Percentiles rank a stretch among this genome's conserved stretches.
Evolutionary conservation across 805 yeast genomes (phyloP).

Genomic region (Wickerhamiella slavikovae): DNA sequence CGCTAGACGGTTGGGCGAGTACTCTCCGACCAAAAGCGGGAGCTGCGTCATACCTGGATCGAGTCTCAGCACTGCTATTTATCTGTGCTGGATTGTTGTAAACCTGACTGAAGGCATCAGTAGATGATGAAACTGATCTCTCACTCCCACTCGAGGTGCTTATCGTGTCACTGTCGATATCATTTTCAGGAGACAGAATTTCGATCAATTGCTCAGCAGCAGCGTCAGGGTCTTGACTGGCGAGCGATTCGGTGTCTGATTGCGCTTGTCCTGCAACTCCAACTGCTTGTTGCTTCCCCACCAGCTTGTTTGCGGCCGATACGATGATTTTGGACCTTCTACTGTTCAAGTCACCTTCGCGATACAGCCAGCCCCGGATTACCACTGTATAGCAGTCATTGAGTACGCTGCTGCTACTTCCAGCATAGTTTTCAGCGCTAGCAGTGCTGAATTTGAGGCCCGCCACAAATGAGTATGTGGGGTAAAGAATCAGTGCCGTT

Average conservation of each 20-base stretch:
- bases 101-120: no score
- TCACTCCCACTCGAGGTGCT: no score
- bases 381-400: background rate
- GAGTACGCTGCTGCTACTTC: no score
- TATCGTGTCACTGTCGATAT: background rate
- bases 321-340: constrained; percentile 40
- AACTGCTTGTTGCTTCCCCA: constrained; percentile 7
- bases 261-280: no score
- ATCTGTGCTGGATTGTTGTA: no score
- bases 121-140: no score
- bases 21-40: no score
- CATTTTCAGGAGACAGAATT: background rate
- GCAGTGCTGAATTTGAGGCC: constrained; percentile 4
- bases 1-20: no score
- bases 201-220: constrained; percentile 3
- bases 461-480: constrained; percentile 3
- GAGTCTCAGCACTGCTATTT: no score
- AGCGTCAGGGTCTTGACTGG: constrained; percentile 4
- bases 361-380: constrained; percentile 48
- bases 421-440: background rate
- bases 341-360: constrained; percentile 51
- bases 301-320: constrained; percentile 12
- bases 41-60: no score
- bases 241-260: constrained; percentile 4
- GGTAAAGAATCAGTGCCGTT: constrained; percentile 2